Evolutionary conservation across 805 yeast species (phyloP).

Genomic region (Cyberlindnera euphorbiiphila): DNA sequence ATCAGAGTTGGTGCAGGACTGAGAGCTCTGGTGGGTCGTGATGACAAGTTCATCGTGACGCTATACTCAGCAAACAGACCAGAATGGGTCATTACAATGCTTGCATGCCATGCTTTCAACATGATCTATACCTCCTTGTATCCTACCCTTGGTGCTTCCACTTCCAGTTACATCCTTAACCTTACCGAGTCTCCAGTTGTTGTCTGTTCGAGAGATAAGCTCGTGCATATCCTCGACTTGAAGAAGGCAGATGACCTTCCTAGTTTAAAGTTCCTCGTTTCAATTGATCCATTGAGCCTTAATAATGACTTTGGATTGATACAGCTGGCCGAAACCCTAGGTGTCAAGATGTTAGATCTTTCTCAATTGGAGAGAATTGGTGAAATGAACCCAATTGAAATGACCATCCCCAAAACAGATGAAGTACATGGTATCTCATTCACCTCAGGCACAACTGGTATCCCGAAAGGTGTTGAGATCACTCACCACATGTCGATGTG

Average conservation of each 20-base stretch:
- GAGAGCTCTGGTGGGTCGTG: conserved; percentile 12
- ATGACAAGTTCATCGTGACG: conserved; percentile 39
- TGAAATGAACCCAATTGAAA: conserved; percentile 32
- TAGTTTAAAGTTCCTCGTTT: conserved; percentile 41
- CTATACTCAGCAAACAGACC: conserved; percentile 46
- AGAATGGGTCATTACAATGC: conserved; percentile 60
- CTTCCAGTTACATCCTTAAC: conserved; percentile 49
- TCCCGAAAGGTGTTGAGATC: conserved; percentile 58
- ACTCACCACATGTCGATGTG: conserved; percentile 44
- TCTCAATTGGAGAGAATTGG: conserved; percentile 34
- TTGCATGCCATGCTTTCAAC: conserved; percentile 50
- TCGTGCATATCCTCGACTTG: conserved; percentile 38
- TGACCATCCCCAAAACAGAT: conserved; percentile 33
- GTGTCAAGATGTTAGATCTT: conserved; percentile 35
- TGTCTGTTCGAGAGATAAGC: conserved; percentile 43
- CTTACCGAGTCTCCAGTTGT: conserved; percentile 51
- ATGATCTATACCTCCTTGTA: conserved; percentile 40
- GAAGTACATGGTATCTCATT: conserved; percentile 49
- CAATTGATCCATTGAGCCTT: conserved; percentile 40
- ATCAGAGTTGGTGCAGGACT: conserved; percentile 42
- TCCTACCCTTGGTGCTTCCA: conserved; percentile 44
- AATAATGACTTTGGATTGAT: conserved; percentile 24
- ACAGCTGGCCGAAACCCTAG: conserved; percentile 17
- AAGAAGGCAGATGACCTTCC: conserved; percentile 30
- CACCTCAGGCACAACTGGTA: conserved; percentile 63